Base-by-base conservation (phyloP, 441 rosid species). In the Isatis lusitanica region DNA sequence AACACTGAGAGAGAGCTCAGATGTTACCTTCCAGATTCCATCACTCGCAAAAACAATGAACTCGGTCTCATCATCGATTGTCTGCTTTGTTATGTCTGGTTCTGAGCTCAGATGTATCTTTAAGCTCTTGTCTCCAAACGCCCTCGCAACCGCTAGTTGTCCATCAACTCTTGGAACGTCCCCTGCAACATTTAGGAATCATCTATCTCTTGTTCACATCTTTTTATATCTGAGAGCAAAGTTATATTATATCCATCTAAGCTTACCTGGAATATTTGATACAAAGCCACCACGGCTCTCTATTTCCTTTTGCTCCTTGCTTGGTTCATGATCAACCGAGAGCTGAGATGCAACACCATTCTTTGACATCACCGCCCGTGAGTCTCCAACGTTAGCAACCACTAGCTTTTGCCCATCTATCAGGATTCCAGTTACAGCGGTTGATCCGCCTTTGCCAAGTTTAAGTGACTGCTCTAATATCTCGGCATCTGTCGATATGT, bases 361-460 rank as follows among this genome's bases (percentile, higher is more conserved):
- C 83, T 70, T 84, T 68, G 81, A 80, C 61, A 87, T 73, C 53
- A 88, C 90, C 35, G 92, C 95, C 24, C 95, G 82, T 21, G 95
- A 90, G 82, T 90, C 95, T 43, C 95, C 95, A 30, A 90, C 92
- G 78, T 90, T 90, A 44, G 88, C 90, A 76, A 90, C 91, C n/a
- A 90, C 83, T 40, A 90, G 88, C 81, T 82, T 86, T 80, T 77
- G 77, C 55, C 91, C 87, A 68, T 87, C 82, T 12, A 90, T 83
- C 7, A 90, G 83, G 26, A 90, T 88, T 9, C 90, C 95, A 0
- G 95, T 88, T 7, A 90, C 92, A 17, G 95, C 91, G 0, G 95
- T 90, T 50, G 92, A 90, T 36, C 95, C 92, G n/a, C 95, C 95
- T 82, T 80, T 90, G 33, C 92, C 92, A 15, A 90, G 83, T 53